Evolutionary conservation across 2,329 filamentous ascomycete genomes (phyloP).

Genomic region (Pseudogymnoascus sp.): DNA sequence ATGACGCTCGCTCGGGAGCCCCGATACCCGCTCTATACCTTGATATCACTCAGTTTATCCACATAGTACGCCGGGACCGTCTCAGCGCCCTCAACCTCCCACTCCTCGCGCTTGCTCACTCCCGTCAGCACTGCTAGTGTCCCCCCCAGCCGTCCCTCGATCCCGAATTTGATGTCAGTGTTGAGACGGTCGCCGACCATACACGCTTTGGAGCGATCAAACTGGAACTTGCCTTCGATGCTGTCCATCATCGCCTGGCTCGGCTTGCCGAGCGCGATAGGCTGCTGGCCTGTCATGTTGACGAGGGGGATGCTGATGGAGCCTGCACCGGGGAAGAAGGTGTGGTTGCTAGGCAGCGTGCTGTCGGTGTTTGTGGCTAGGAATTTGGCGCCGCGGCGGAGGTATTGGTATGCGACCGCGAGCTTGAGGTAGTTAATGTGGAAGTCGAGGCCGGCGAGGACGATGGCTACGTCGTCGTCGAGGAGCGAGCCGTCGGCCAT

Average conservation of each 20-base stretch:
- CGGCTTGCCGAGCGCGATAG: slow-evolving; percentile 80
- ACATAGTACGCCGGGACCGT: slow-evolving; percentile 77
- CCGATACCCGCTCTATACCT: slow-evolving; percentile 4
- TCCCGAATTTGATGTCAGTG: slow-evolving; percentile 92
- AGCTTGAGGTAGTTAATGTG: slow-evolving; percentile 95
- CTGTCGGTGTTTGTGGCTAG: slow-evolving; percentile 91
- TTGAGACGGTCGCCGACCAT: slow-evolving; percentile 94
- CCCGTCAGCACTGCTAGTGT: slow-evolving; percentile 88
- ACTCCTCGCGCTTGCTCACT: slow-evolving; percentile 77
- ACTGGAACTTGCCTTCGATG: slow-evolving; percentile 88
- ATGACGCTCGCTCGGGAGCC: background rate
- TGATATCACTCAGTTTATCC: slow-evolving; percentile 66
- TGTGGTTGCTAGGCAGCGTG: slow-evolving; percentile 72
- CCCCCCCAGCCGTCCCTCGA: slow-evolving; percentile 83
- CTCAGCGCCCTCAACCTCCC: slow-evolving; percentile 58
- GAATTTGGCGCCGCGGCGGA: slow-evolving; percentile 73
- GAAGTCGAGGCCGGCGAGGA: slow-evolving; percentile 85
- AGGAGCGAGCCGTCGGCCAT: slow-evolving; percentile 69
- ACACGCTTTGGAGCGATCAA: slow-evolving; percentile 76
- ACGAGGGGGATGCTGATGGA: slow-evolving; percentile 70
- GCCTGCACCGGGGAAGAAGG: slow-evolving; percentile 87
- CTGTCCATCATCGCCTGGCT: slow-evolving; percentile 99
- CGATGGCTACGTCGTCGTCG: slow-evolving; percentile 82
- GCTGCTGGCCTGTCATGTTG: slow-evolving; percentile 61
- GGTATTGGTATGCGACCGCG: slow-evolving; percentile 75